Evolutionary conservation across 306 rosid species (phyloP), one percentile per base, ranked within the genome.

Genomic region (Prunus armeniaca): DNA sequence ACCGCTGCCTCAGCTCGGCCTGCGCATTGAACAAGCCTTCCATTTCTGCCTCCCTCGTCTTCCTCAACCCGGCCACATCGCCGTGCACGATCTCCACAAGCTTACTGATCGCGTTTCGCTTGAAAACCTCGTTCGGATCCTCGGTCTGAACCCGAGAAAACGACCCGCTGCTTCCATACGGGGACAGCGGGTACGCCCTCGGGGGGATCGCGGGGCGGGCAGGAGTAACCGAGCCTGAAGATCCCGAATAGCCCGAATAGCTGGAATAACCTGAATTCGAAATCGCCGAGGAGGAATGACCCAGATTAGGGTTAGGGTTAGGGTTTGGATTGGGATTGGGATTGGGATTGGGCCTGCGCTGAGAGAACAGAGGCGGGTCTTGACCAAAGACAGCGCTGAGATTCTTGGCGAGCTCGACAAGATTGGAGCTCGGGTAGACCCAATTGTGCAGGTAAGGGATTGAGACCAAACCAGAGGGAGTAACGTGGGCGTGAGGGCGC

Each of bases 281-380:
- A 68, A 43, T 76, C 1, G 77, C 55, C 2, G 65, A 27, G 0
- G 80, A 67, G 38, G 66, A 79, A 5, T 81, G 83, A 9, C 70
- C 52, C 0, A 78, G 81, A 56, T 51, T 79, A 9, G 85, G 82
- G 14, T 81, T 78, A 5, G 86, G 66, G 17, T 22, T 81, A 0
- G 85, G 67, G 6, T 41, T 88, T 1, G 84, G 80, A 14, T 28
- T 67, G 6, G 79, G 66, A 15, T 85, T 80, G 2, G n/a, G 66
- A 15, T 85, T 80, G 2, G 88, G 66, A 15, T 85, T 80, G 2
- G 88, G 77, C 43, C 94, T 82, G 43, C 93, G 96, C 69, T 91
- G 98, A 0, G 98, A 90, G 83, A 85, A 90, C 0, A 93, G 91
- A 0, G 98, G 98, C 5, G 98, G 98, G 45, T 93, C 97, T 0